These are phyloP conservation scores for Penicillium sp. DNA, from an alignment of 2,329 filamentous ascomycete species.

Conservation along the genomic window DNA sequence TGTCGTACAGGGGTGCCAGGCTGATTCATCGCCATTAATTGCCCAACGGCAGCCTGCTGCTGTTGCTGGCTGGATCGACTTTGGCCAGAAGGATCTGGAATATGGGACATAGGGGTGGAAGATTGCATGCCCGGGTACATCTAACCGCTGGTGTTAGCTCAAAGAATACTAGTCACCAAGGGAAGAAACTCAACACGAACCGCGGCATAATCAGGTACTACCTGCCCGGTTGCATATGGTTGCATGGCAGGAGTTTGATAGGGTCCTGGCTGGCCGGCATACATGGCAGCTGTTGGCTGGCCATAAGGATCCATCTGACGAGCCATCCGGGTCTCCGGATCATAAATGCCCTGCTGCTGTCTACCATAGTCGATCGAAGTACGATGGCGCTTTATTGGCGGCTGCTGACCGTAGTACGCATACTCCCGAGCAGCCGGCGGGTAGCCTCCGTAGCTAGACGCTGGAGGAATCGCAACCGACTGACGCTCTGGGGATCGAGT, in stretches of 20 bases:
- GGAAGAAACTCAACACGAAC: constrained; percentile 23
- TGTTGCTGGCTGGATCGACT: constrained; percentile 33
- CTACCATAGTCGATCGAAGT: constrained; percentile 40
- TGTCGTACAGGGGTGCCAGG: constrained; percentile 40
- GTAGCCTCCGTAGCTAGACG: constrained; percentile 32
- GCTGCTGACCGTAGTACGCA: constrained; percentile 31
- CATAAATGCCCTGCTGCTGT: constrained; percentile 34
- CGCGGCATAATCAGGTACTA: constrained; percentile 37
- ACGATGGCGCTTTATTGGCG: constrained; percentile 38
- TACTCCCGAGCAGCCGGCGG: constrained; percentile 36
- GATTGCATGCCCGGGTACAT: constrained; percentile 33
- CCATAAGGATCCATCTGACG: constrained; percentile 39
- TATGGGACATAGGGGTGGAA: constrained; percentile 34
- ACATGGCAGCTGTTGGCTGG: constrained; percentile 31
- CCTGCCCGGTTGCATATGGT: constrained; percentile 35
- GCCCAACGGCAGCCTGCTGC: constrained; percentile 36
- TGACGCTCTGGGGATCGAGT: constrained; percentile 40
- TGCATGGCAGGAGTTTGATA: constrained; percentile 38
- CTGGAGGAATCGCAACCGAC: constrained; percentile 34
- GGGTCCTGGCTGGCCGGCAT: constrained; percentile 28
- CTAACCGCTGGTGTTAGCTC: constrained; percentile 15
- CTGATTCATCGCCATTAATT: constrained; percentile 37
- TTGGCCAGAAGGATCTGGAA: constrained; percentile 35
- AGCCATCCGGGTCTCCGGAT: constrained; percentile 36
- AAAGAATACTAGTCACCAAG: neutral